These are phyloP conservation scores for Paramecium primaurelia DNA, from an alignment of 73 alveolate species.

Conservation along the genomic window DNA sequence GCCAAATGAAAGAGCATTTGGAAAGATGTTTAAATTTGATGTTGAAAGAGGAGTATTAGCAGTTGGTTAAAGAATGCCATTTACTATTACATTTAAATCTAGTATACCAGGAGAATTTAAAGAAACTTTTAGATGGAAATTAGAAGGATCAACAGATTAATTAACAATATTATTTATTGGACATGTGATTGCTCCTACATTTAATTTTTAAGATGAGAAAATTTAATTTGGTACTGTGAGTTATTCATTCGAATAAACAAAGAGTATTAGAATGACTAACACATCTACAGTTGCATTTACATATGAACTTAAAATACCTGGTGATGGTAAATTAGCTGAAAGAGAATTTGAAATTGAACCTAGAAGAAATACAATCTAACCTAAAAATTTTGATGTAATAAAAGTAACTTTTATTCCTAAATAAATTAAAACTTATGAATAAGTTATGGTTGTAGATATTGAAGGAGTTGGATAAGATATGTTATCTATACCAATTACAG, in stretches of 20 bases:
- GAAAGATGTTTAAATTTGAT: conserved; percentile 65
- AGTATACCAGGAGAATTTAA: conserved; percentile 99
- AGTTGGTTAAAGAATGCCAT: conserved; percentile 84
- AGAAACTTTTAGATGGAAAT: conserved; percentile 95
- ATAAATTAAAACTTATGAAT: conserved; percentile 91
- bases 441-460: conserved; percentile 98
- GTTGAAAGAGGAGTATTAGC: conserved; percentile 74
- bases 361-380: conserved; percentile 92
- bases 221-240: conserved; percentile 98
- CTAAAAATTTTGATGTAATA: conserved; percentile 88
- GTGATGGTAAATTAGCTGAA: conserved; percentile 98
- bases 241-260: conserved; percentile 95
- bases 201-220: conserved; percentile 96
- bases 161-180: conserved; percentile 91
- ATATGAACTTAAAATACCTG: conserved; percentile 97
- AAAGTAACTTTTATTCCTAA: conserved; percentile 95
- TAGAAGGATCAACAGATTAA: conserved; percentile 93
- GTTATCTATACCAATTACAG: conserved; percentile 97
- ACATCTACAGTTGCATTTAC: conserved; percentile 92
- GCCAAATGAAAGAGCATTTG: conserved; percentile 63
- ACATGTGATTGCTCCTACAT: conserved; percentile 98
- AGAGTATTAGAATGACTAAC: conserved; percentile 87
- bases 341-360: conserved; percentile 98
- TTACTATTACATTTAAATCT: conserved; percentile 87
- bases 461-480: conserved; percentile 99